Evolutionary conservation across 306 rosid genomes (phyloP).

Genomic region (Astragalus membranaceus): DNA sequence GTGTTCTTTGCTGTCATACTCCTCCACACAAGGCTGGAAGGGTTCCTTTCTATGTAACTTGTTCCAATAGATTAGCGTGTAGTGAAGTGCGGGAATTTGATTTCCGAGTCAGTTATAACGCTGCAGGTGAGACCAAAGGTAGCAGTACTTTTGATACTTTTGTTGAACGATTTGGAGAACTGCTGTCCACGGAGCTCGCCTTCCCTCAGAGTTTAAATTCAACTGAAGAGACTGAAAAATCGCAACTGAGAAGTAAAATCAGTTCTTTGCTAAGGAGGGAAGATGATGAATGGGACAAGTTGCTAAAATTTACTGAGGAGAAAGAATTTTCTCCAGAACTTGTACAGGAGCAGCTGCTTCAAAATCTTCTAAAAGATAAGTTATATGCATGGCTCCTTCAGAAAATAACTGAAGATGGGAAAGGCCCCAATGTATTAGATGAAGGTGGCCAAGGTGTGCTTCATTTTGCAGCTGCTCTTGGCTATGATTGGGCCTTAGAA

Average conservation of each 20-base stretch:
- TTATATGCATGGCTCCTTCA: constrained; percentile 66
- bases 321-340: constrained; percentile 48
- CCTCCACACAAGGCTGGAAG: constrained; percentile 69
- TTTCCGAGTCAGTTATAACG: constrained; percentile 36
- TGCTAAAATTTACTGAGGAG: constrained; percentile 40
- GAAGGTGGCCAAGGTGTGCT: constrained; percentile 82
- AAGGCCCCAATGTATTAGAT: constrained; percentile 75
- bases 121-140: constrained; percentile 22
- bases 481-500: constrained; percentile 79
- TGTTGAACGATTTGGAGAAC: constrained; percentile 39
- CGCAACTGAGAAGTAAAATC: constrained; percentile 47
- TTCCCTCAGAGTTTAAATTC: constrained; percentile 30
- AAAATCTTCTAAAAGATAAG: constrained; percentile 69
- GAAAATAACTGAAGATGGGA: constrained; percentile 67
- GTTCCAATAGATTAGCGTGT: constrained; percentile 88
- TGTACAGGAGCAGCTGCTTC: constrained; percentile 53
- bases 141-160: constrained; percentile 31
- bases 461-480: constrained; percentile 89
- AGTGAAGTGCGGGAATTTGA: constrained; percentile 90
- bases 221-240: constrained; percentile 29
- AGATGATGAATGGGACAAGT: constrained; percentile 52
- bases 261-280: constrained; percentile 49
- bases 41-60: constrained; percentile 78
- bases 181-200: constrained; percentile 33
- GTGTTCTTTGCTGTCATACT: constrained; percentile 73